Evolutionary conservation across 371 early-diverging fungal genomes (phyloP), one percentile per base, ranked within the genome.

Genomic region (Actinomucor elegans): DNA sequence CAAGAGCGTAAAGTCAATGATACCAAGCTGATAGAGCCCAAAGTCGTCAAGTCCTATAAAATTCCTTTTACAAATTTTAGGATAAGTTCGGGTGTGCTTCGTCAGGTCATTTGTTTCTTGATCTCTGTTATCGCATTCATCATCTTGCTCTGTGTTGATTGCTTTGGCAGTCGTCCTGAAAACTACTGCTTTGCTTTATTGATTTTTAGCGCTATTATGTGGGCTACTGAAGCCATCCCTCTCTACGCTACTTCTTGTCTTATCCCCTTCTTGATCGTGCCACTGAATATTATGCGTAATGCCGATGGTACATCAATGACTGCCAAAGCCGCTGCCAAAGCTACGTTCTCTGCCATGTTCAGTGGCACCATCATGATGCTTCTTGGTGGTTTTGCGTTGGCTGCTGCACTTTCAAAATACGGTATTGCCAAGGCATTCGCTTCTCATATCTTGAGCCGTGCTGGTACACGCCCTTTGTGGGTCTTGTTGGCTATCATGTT

Each of bases 341-440:
- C 75, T 18, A 85, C 93, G 38, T 94, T 96, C 61, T 75, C 84
- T 1, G 84, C 93, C 53, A 98, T 98, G 98, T 98, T 96, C 60
- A 88, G 89, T 21, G 91, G 94, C 2, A 94, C 94, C 5, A 93
- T 97, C 58, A 94, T 97, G 94, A 77, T 97, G 52, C 81, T 98
- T 14, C 80, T 98, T 10, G 97, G 97, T 59, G 97, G 98, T 1
- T 98, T 98, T 73, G 80, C 96, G 2, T 77, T 98, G 11, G 98
- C 98, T 14, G 91, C 93, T 7, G 67, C 67, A 0, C 60, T 69
- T 9, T 64, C 65, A 14, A 69, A 71, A 33, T 67, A 86, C 57
- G 76, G 86, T 47, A 87, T 91, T 57, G 91, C 93, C 43, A 91
- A 89, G 51, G 73, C 80, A 2, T 68, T 88, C 43, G 91, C 93